phyloP scores from a whole-genome alignment of 768 basidiomycete species.

The Mrakia blollopis region DNA sequence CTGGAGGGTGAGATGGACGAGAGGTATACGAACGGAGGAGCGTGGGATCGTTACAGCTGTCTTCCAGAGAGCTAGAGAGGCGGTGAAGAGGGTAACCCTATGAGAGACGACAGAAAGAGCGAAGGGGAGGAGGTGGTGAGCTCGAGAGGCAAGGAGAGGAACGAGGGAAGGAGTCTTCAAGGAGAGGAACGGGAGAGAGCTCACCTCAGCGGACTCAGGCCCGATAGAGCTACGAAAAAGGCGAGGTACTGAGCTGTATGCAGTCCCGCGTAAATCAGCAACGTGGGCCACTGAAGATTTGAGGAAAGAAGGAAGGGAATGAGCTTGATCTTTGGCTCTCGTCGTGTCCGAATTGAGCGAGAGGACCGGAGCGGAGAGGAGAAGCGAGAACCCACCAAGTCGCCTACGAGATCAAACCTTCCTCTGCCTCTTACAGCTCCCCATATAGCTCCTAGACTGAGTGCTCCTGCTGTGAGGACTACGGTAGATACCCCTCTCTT shows the following conservation, averaged over 20 bases:
- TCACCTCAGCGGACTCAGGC: not conserved
- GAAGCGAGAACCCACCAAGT: constrained; percentile 11
- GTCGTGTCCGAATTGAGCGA: not conserved
- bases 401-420: constrained; percentile 13
- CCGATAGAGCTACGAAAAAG: not conserved
- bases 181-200: too few species aligned
- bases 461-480: not conserved
- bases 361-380: too few species aligned
- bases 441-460: constrained; percentile 1
- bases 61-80: not conserved
- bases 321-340: constrained; percentile 4
- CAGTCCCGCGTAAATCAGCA: constrained; percentile 1
- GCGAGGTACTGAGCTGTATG: constrained; percentile 17
- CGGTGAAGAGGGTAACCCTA: constrained; percentile 2
- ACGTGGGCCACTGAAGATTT: not conserved
- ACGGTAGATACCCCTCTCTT: not conserved
- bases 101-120: not conserved
- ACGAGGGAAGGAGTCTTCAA: not conserved
- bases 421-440: constrained; percentile 16
- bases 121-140: not conserved
- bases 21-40: not conserved
- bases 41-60: not conserved
- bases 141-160: not conserved
- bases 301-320: constrained; percentile 1
- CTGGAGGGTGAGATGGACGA: not conserved